These are phyloP conservation scores for Ensete glaucum DNA, from an alignment of 176 grass and related monocot genomes.

Conservation along the genomic window DNA sequence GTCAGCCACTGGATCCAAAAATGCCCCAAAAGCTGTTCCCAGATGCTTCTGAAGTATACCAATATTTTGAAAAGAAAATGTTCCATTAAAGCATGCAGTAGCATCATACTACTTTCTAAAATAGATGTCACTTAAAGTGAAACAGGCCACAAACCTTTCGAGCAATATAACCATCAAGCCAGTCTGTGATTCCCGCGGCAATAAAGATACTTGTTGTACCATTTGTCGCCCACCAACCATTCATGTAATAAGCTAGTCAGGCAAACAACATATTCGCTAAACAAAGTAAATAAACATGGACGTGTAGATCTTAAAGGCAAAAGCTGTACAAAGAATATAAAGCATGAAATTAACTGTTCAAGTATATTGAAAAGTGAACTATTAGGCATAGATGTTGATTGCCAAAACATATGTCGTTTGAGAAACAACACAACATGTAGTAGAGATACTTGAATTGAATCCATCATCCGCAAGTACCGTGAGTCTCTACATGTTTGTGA, in stretches of 20 bases:
- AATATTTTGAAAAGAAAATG: neutral
- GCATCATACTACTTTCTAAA: neutral
- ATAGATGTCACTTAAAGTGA: no score
- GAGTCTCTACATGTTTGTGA: no score
- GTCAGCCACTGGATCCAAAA: conserved; percentile 98
- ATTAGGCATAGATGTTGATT: neutral
- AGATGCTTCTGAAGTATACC: conserved; percentile 62
- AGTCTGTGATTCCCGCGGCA: conserved; percentile 81
- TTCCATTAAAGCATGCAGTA: neutral
- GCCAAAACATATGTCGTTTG: neutral
- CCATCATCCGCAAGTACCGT: no score
- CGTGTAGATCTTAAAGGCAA: conserved; percentile 2
- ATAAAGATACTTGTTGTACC: conserved; percentile 91
- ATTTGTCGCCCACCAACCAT: conserved; percentile 55
- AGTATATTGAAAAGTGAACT: neutral
- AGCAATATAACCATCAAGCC: conserved; percentile 97
- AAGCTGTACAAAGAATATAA: neutral
- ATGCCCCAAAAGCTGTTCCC: conserved; percentile 95
- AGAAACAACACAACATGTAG: neutral
- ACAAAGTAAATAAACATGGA: neutral
- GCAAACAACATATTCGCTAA: conserved; percentile 21
- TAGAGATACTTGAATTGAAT: no score
- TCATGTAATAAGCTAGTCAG: conserved; percentile 82
- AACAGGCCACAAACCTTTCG: conserved; percentile 69
- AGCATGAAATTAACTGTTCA: neutral